Conservation (phyloP, 305 asterid genomes). For the Fraxinus greggii region DNA sequence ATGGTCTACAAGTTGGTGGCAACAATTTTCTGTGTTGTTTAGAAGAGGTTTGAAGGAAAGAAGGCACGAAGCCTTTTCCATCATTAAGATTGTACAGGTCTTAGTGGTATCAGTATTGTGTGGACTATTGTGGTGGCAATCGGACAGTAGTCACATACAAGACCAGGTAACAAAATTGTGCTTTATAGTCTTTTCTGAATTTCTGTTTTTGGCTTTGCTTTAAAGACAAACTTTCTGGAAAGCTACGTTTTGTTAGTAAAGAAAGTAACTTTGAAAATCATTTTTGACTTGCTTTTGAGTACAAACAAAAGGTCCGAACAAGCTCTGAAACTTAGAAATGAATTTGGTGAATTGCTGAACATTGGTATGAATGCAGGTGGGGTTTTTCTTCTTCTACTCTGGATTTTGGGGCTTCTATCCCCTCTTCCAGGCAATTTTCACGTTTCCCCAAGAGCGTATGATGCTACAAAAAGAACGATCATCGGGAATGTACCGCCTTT, state of each 20-base stretch:
- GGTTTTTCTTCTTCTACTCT: constrained; percentile 40
- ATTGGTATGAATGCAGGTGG: constrained; percentile 34
- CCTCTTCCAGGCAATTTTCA: constrained; percentile 48
- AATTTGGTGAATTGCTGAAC: neutral
- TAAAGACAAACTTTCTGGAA: neutral
- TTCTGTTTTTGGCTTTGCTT: neutral
- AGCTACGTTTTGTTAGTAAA: neutral
- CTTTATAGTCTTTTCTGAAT: neutral
- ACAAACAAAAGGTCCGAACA: neutral
- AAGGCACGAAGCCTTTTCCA: constrained; percentile 41
- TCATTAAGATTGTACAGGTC: constrained; percentile 40
- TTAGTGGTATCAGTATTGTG: constrained; percentile 28
- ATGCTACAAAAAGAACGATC: constrained; percentile 59
- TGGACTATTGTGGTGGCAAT: constrained; percentile 56
- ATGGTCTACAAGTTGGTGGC: constrained; percentile 60
- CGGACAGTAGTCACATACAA: constrained; percentile 37
- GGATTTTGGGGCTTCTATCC: constrained; percentile 58
- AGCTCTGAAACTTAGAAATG: neutral
- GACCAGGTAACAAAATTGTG: constrained; percentile 41
- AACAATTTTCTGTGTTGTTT: constrained; percentile 43
- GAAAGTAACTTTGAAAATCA: neutral
- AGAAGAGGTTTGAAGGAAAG: constrained; percentile 54
- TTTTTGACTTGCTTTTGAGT: neutral
- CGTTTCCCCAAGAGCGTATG: constrained; percentile 46
- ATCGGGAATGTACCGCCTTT: constrained; percentile 55